These are phyloP conservation scores for Mucor racemosus DNA, from an alignment of 371 early-diverging fungal genomes.

Conservation along the genomic window DNA sequence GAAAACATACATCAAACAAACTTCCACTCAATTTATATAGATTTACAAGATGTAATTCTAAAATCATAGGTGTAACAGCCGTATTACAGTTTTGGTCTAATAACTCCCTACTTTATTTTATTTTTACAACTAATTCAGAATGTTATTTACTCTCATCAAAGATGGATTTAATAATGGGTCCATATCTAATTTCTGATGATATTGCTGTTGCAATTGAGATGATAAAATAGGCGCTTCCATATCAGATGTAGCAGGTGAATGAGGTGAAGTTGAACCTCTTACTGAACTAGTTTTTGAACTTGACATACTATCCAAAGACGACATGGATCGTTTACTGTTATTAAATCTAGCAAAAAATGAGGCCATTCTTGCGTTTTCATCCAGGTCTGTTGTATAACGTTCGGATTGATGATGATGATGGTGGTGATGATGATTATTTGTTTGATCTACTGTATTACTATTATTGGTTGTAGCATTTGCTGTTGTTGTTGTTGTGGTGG, in stretches of 20 bases:
- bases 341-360: constrained; percentile 26
- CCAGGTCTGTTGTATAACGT: constrained; percentile 20
- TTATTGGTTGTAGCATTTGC: not conserved
- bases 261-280: constrained; percentile 40
- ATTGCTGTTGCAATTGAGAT: constrained; percentile 27
- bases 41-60: not conserved
- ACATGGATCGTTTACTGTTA: constrained; percentile 18
- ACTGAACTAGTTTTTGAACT: constrained; percentile 44
- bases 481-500: not conserved
- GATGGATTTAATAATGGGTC: constrained; percentile 39
- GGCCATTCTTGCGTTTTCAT: constrained; percentile 25
- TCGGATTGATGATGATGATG: not conserved
- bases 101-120: not conserved
- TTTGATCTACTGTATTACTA: constrained; percentile 2
- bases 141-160: constrained; percentile 44
- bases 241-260: constrained; percentile 30
- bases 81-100: not conserved
- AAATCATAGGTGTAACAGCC: too few species aligned
- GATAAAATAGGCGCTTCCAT: constrained; percentile 37
- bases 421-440: not conserved
- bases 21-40: not conserved
- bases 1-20: not conserved
- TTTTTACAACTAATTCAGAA: constrained; percentile 27
- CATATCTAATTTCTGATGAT: constrained; percentile 28
- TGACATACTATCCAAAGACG: constrained; percentile 30